phyloP scores from a whole-genome alignment of 1,284 basidiomycete species.

The Rugosomyces carneus region DNA sequence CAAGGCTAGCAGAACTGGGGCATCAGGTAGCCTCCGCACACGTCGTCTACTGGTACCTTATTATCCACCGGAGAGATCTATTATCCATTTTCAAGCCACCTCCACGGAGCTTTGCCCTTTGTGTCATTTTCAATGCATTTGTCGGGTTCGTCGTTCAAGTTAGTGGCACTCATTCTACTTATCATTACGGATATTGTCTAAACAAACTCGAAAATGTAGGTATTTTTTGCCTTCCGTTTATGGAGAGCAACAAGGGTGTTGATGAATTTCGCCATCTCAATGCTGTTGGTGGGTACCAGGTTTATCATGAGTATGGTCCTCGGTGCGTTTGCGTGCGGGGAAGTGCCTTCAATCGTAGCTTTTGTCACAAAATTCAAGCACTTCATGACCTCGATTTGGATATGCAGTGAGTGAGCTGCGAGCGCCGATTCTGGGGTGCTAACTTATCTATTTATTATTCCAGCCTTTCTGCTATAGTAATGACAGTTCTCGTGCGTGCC shows the following conservation, averaged over 20 bases:
- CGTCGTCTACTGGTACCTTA: not conserved
- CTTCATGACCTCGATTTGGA: not conserved
- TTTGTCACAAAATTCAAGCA: not conserved
- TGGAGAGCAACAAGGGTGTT: not conserved
- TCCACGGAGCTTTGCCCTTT: not conserved
- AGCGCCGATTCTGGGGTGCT: too few relatives aligned
- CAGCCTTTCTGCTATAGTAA: not conserved
- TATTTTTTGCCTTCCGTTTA: not conserved
- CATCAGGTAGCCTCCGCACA: not conserved
- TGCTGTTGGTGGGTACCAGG: not conserved
- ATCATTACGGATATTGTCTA: not conserved
- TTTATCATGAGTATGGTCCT: not conserved
- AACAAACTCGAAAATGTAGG: not conserved
- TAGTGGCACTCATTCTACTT: not conserved
- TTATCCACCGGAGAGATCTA: not conserved
- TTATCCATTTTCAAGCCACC: not conserved
- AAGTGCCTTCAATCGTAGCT: not conserved
- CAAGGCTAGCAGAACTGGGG: not conserved
- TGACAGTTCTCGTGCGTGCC: not conserved
- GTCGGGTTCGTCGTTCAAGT: not conserved
- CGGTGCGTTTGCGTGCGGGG: not conserved
- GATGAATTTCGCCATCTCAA: not conserved
- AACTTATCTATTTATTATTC: too few relatives aligned
- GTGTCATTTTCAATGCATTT: not conserved
- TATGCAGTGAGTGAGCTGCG: not conserved